Evolutionary conservation across 2,329 filamentous ascomycete genomes (phyloP), one percentile per base, ranked within the genome.

Genomic region (Penicillium sp.): DNA sequence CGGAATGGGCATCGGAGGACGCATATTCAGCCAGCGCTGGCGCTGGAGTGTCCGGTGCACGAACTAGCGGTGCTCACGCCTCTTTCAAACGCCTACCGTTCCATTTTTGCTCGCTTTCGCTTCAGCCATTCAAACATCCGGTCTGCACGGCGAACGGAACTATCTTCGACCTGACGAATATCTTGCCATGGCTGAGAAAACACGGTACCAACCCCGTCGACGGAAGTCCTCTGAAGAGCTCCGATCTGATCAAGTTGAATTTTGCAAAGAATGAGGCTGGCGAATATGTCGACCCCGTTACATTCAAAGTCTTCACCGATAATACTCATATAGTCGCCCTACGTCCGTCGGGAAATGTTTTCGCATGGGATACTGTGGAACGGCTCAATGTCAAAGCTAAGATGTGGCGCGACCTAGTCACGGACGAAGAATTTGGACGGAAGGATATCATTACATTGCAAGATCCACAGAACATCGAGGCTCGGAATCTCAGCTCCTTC

Each of bases 321-420:
- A 97, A 97, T 73, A 97, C 94, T 3, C 94, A 97, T 73, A 90
- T 99, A 58, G 90, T 97, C 47, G 93, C 92, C 16, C 81, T 99
- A 61, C 82, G 85, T 57, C 88, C 81, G 55, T 93, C 92, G 57
- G 93, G 93, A 50, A 99, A 99, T 74, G 94, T 96, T 4, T 99
- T 97, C 70, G 87, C 92, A 1, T 97, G 88, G 84, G 95, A 99
- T 67, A 99, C 95, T 1, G 85, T 99, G 38, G 90, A 97, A 74
- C 83, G 90, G 65, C 84, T 99, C 77, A 99, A 99, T 72, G 88
- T 99, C 74, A 97, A 97, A 78, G 82, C 91, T 50, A 97, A 97
- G 82, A 88, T 95, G 77, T 99, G 94, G 94, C 83, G 81, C 62
- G 94, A 99, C 74, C 76, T 99, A 45, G 82, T 97, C 8, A 90